Percentiles rank a stretch among this genome's conserved stretches.
phyloP scores from a whole-genome alignment of 2,329 filamentous ascomycete genomes.

The Lizonia empirigonia region DNA sequence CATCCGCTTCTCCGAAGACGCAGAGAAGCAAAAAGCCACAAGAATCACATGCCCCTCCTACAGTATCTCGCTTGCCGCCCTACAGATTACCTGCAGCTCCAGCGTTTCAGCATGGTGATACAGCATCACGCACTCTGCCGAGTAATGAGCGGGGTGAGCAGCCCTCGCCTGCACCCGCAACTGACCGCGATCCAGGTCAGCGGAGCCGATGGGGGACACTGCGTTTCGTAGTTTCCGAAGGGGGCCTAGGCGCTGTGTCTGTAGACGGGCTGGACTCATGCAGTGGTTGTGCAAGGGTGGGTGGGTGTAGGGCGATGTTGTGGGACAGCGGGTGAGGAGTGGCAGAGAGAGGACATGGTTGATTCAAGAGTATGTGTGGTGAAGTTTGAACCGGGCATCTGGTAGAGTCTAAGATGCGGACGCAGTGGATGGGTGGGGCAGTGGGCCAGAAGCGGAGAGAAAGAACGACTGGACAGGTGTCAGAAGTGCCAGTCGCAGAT shows the following conservation, averaged over 20 bases:
- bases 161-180: slow-evolving; percentile 14
- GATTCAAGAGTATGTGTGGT: background rate
- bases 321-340: slow-evolving; percentile 4
- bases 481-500: slow-evolving; percentile 8
- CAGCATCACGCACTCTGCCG: slow-evolving; percentile 8
- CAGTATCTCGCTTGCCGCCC: slow-evolving; percentile 5
- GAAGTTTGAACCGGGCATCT: background rate
- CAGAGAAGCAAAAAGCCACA: background rate
- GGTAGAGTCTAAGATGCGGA: background rate
- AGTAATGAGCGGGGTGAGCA: background rate
- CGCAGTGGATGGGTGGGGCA: slow-evolving; percentile 10
- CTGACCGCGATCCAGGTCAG: slow-evolving; percentile 21
- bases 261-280: slow-evolving; percentile 2
- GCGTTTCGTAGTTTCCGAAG: slow-evolving; percentile 8
- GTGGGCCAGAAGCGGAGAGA: background rate
- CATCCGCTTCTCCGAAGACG: background rate
- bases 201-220: slow-evolving; percentile 15
- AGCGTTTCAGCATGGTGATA: slow-evolving; percentile 11
- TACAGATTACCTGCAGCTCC: slow-evolving; percentile 6
- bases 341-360: background rate
- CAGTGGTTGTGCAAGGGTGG: slow-evolving; percentile 1
- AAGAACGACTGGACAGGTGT: slow-evolving; percentile 17
- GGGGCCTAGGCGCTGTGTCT: slow-evolving; percentile 3
- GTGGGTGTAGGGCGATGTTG: slow-evolving; percentile 7
- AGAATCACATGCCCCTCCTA: background rate